Base-by-base conservation (phyloP, 2,329 filamentous ascomycete species). In the Nemania diffusa region DNA sequence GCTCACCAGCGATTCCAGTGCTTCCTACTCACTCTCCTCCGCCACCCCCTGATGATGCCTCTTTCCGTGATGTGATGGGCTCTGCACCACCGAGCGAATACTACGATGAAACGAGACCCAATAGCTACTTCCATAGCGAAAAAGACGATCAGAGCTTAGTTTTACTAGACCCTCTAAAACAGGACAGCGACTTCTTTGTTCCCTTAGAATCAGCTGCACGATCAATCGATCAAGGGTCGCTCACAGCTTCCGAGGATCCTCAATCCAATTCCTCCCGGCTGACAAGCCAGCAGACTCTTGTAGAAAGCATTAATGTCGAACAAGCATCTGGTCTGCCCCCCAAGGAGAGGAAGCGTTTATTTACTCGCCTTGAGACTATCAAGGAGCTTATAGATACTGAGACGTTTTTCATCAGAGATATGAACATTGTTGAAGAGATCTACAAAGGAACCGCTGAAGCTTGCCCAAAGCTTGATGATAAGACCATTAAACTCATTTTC, bases 351-450 rank as follows among this genome's bases (percentile, higher is more conserved):
- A 90, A 91, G 67, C 89, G 92, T n/a, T 83, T 98, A 8, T 88
- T 88, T 57, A 92, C 95, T 77, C 91, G 96, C 22, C 89, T 91
- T 62, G 89, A 97, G 77, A 89, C 97, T 55, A 91, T 98, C 74
- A 94, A 95, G 76, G 96, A 99, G 79, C 84, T 99, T 42, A 87
- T 97, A 52, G 94, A 97, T 75, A 99, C 96, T 0, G 96, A 99
- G 78, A 90, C 93, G 55, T 90, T 91, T 5, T 98, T 97, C 79
- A 90, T 97, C 64, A 89, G 93, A 70, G 96, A 99, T 78, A 95
- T 99, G 93, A 97, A 94, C 78, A 95, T 99, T 60, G 91, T 97
- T 2, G 93, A 97, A 75, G 94, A 98, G 76, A 98, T 99, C 62
- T 99, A 98, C 84, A 97, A 97, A 79, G 94, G 93, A 50, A 98